Conservation (phyloP, 1,284 basidiomycete species). For the Moniliophthora roreri region DNA sequence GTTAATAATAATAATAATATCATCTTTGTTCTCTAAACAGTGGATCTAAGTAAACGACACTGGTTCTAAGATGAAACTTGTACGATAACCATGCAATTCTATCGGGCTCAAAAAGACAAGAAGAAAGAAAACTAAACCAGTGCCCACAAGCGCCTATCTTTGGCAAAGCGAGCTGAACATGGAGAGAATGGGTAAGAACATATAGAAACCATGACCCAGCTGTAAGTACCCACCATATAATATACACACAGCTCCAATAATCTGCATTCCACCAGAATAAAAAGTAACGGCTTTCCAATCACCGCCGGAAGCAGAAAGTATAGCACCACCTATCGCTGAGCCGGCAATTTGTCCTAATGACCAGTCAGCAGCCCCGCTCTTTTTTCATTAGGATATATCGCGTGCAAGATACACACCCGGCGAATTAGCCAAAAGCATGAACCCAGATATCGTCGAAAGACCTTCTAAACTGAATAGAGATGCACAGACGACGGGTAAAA, state of each 20-base stretch:
- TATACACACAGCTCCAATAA: conserved; percentile 20
- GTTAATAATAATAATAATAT: too few species aligned
- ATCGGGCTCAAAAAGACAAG: too few species aligned
- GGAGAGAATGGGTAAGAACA: background rate
- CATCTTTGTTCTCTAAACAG: too few species aligned
- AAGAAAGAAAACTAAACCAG: too few species aligned
- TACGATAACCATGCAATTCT: too few species aligned
- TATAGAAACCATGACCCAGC: background rate
- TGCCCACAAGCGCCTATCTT: conserved; percentile 3
- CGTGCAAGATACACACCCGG: conserved; percentile 15
- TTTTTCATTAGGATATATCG: background rate
- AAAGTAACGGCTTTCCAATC: conserved; percentile 23
- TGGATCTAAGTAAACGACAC: too few species aligned
- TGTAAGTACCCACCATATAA: conserved; percentile 23
- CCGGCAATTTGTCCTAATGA: conserved; percentile 22
- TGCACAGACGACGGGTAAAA: conserved; percentile 25
- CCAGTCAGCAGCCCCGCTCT: too few species aligned
- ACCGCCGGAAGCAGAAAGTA: conserved; percentile 20
- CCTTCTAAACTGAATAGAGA: conserved; percentile 23
- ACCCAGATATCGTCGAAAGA: conserved; percentile 24
- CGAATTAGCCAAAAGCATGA: conserved; percentile 23
- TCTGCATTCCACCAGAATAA: conserved; percentile 22
- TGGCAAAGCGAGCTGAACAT: conserved; percentile 10
- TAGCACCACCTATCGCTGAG: conserved; percentile 21
- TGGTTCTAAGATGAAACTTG: too few species aligned